Evolutionary conservation across 352 stramenopile species (phyloP).

Genomic region (Phytophthora kernoviae): DNA sequence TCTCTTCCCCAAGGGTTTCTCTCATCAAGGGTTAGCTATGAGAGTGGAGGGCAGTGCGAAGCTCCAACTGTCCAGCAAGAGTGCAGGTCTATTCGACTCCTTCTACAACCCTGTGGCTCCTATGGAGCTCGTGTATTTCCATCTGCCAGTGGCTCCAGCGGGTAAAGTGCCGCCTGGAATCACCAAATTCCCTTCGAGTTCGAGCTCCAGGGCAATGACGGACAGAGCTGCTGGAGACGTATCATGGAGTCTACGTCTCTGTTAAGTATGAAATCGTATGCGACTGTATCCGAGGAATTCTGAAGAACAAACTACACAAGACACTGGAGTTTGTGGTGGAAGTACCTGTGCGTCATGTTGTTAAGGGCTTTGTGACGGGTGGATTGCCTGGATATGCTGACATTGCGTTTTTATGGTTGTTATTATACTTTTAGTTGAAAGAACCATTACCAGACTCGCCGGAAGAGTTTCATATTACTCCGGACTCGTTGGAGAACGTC

Average conservation of each 20-base stretch:
- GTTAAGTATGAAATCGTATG: slow-evolving; percentile 90
- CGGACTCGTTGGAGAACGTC: slow-evolving; percentile 86
- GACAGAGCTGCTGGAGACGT: slow-evolving; percentile 88
- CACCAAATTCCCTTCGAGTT: slow-evolving; percentile 92
- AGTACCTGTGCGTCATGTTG: slow-evolving; percentile 61
- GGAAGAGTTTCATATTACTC: slow-evolving; percentile 83
- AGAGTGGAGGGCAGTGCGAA: slow-evolving; percentile 84
- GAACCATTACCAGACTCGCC: slow-evolving; percentile 68
- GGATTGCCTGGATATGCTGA: background rate
- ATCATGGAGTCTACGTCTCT: slow-evolving; percentile 92
- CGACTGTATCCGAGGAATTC: slow-evolving; percentile 85
- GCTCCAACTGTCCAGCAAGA: slow-evolving; percentile 84
- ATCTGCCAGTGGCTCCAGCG: slow-evolving; percentile 68
- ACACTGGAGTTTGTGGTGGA: slow-evolving; percentile 93
- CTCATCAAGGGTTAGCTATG: slow-evolving; percentile 82
- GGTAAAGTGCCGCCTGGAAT: slow-evolving; percentile 82
- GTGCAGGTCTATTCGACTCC: slow-evolving; percentile 79
- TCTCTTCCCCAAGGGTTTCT: slow-evolving; percentile 87
- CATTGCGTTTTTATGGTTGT: slow-evolving; percentile 1
- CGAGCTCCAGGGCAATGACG: slow-evolving; percentile 68
- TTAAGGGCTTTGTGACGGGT: background rate
- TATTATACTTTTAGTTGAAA: slow-evolving; percentile 36
- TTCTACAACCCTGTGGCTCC: slow-evolving; percentile 82
- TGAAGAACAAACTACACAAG: slow-evolving; percentile 88
- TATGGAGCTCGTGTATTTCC: slow-evolving; percentile 85